Base-by-base conservation (phyloP, 1,284 basidiomycete species). In the Schizophyllum amplum region DNA sequence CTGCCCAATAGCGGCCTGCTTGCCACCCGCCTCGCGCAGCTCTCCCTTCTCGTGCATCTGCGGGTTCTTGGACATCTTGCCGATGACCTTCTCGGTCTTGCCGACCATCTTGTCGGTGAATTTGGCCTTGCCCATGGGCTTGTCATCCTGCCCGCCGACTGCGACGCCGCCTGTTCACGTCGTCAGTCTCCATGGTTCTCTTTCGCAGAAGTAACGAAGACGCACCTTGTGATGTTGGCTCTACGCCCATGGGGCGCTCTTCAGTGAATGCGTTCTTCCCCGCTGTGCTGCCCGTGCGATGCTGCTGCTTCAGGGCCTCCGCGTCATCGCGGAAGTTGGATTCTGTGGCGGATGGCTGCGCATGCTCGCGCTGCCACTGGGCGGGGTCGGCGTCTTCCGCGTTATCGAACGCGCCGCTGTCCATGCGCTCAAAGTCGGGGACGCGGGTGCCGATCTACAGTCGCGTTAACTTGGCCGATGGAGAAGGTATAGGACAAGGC, bases 1-100 rank as follows among this genome's bases (percentile, higher is more conserved):
- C 23, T 53, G 24, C 1, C 53, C 55, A 22, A 23, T 52, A 4
- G 65, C 75, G 13, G 79, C 80, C 11, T 68, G 71, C 64, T 79
- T 82, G 1, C 81, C 81, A 4, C 76, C 78, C 0, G 76, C 64
- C 67, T 82, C 80, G 51, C 81, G 74, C 24, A 83, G 66, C 63
- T 80, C 78, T 13, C 82, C 82, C 64, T 70, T 79, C 68, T 83
- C 82, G 51, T 81, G 78, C 67, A 78, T 57, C 13, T 78, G 79
- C 0, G 74, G 65, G 13, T 83, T 82, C 33, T 72, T 57, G 2
- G 71, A 71, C 42, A 69, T 55, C 65, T 83, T 83, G 13, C 81
- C 80, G 24, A 76, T 63, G 4, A 79, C 81, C 72, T 83, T 78
- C 66, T 82, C 73, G 0, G 75, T 72, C 71, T 82, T 83, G 4